Conservation (phyloP, 805 yeast genomes). For the Yamadazyma sp. region DNA sequence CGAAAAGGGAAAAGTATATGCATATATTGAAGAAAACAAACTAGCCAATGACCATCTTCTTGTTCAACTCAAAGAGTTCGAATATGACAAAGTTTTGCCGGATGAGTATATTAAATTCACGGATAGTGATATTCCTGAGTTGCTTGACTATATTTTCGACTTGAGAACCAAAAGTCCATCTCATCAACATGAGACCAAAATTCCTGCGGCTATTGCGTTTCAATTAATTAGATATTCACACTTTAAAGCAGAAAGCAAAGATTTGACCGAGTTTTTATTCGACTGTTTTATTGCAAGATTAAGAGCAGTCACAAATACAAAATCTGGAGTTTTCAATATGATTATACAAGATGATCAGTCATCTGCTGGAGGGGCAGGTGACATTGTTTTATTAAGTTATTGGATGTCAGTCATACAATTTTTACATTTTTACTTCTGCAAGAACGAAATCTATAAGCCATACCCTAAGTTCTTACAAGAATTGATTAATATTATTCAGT, state of each 20-base stretch:
- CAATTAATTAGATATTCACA: slow-evolving; percentile 73
- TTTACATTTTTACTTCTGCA: slow-evolving; percentile 70
- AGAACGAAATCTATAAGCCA: slow-evolving; percentile 55
- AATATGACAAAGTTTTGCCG: slow-evolving; percentile 53
- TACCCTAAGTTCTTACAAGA: slow-evolving; percentile 65
- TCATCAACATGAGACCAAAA: slow-evolving; percentile 47
- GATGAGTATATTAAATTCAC: slow-evolving; percentile 63
- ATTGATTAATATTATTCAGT: slow-evolving; percentile 57
- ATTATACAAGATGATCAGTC: slow-evolving; percentile 30
- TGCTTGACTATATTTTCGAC: slow-evolving; percentile 48
- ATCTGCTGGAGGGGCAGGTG: slow-evolving; percentile 45
- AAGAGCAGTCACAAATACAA: slow-evolving; percentile 57
- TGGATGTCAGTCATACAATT: slow-evolving; percentile 85
- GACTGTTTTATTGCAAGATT: slow-evolving; percentile 62
- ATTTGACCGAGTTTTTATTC: slow-evolving; percentile 57
- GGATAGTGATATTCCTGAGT: slow-evolving; percentile 53
- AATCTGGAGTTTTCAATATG: slow-evolving; percentile 56
- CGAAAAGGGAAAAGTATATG: slow-evolving; percentile 17
- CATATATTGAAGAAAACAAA: slow-evolving; percentile 27
- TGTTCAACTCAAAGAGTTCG: slow-evolving; percentile 42
- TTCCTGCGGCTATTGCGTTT: slow-evolving; percentile 69
- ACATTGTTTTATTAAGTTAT: slow-evolving; percentile 71
- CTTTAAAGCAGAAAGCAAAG: slow-evolving; percentile 51
- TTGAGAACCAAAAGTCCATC: slow-evolving; percentile 40
- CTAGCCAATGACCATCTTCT: slow-evolving; percentile 30